Conservation (phyloP, 2,329 filamentous ascomycete genomes). For the Xenoacremonium recifei region DNA sequence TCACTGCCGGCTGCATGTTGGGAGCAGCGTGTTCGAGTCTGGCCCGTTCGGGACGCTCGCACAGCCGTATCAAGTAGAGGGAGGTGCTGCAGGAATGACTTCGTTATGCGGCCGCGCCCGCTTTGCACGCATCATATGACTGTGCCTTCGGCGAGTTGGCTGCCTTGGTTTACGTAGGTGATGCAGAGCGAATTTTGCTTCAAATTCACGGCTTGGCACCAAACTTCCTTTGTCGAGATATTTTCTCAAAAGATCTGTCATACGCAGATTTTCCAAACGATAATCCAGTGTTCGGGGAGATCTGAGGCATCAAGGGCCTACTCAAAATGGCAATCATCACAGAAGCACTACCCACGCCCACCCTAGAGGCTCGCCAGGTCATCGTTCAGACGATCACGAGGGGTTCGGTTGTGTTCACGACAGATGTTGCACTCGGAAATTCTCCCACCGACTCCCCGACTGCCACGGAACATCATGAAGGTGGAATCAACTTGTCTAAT, state of each 20-base stretch:
- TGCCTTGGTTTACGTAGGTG: background rate
- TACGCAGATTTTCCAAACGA: too few relatives aligned
- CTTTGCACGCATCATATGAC: background rate
- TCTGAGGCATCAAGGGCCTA: too few relatives aligned
- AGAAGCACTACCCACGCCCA: background rate
- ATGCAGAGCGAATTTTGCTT: too few relatives aligned
- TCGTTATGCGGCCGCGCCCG: background rate
- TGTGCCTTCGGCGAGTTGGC: background rate
- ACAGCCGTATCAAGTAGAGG: background rate
- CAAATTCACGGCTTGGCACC: too few relatives aligned
- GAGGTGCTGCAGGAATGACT: too few relatives aligned
- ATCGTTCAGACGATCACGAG: slow-evolving; percentile 37
- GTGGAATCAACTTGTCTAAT: slow-evolving; percentile 27
- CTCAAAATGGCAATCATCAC: too few relatives aligned
- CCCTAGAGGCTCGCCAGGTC: slow-evolving; percentile 25
- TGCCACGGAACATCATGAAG: slow-evolving; percentile 12
- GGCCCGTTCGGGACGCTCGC: background rate
- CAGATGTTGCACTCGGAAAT: slow-evolving; percentile 30
- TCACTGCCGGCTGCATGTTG: too few relatives aligned
- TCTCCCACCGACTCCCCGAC: slow-evolving; percentile 12
- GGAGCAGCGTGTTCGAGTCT: too few relatives aligned
- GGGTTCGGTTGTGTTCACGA: slow-evolving; percentile 35
- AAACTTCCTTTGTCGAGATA: too few relatives aligned
- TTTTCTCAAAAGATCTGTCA: too few relatives aligned
- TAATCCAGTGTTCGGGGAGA: too few relatives aligned